Percentiles rank a stretch among this genome's conserved stretches.
phyloP scores from a whole-genome alignment of 768 basidiomycete species.

The Hygrocybe coccinea region DNA sequence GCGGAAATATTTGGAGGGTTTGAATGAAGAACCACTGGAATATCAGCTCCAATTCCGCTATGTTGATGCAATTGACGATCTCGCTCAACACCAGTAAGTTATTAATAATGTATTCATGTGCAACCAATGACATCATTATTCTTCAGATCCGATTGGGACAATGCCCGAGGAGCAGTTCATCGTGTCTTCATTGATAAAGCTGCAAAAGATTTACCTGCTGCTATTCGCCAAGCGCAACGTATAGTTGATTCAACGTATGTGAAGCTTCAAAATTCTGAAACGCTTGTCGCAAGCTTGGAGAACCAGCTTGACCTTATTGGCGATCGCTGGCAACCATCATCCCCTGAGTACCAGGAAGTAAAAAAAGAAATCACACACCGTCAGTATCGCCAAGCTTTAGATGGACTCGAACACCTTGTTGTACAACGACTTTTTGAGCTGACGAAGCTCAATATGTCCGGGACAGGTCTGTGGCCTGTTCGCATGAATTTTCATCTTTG shows the following conservation, averaged over 20 bases:
- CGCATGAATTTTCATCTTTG: conserved; percentile 7
- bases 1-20: no score
- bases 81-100: no score
- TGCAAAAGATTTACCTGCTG: not conserved
- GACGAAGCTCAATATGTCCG: conserved; percentile 21
- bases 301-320: not conserved
- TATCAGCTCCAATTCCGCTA: no score
- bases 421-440: not conserved
- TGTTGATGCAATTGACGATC: no score
- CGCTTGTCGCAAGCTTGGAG: not conserved
- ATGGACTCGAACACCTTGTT: not conserved
- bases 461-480: conserved; percentile 18
- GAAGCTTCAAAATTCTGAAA: no score
- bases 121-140: no score
- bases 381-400: not conserved
- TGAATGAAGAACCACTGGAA: no score
- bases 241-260: not conserved
- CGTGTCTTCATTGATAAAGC: not conserved
- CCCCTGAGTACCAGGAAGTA: conserved; percentile 9
- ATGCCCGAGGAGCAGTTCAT: no score
- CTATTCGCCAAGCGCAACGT: not conserved
- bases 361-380: not conserved
- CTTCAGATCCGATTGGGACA: no score
- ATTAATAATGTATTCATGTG: no score
- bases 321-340: conserved; percentile 10